Evolutionary conservation across 805 yeast genomes (phyloP), one percentile per base, ranked within the genome.

Genomic region (Yarrowia osloensis): DNA sequence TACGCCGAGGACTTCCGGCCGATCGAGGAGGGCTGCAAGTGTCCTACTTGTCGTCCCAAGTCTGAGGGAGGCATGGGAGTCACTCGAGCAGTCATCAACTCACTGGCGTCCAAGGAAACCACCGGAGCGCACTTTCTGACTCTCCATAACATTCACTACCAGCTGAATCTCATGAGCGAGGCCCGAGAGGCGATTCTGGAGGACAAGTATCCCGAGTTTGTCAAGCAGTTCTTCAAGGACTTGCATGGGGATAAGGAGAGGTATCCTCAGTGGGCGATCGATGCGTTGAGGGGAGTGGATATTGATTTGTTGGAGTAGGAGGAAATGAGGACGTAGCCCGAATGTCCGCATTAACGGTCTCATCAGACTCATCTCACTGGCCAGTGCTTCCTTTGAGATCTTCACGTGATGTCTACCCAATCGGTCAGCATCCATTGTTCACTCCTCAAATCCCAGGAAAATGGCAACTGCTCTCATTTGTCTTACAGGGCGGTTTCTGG

Each of bases 81-180:
- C 28, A 72, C 82, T 2, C 70, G 81, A n/a, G 78, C 82, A 0
- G 77, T 75, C 59, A 61, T 80, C 39, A 74, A 74, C 68, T 75
- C 77, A 49, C 67, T 76, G 15, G 78, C 79, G 3, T 75, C 81
- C 11, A 77, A 75, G 62, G 83, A 80, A 68, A 80, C 83, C 7
- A 77, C 77, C 4, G 82, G 80, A 1, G 83, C 83, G 13, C 83
- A 80, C 61, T 67, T 81, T 17, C 72, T 80, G 11, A 80, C 83
- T 2, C 67, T 80, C 52, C 83, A 80, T 70, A 80, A 80, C 65
- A 80, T 79, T 4, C 74, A 75, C 67, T 80, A 79, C 71, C 83
- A 81, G 73, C 74, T 80, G 33, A 73, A 80, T 37, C 75, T 80
- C 31, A 81, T 80, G 83, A 69, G 77, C 13, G 69, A 71, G 13